phyloP scores from a whole-genome alignment of 23 red algal species.

The Gracilaria domingensis region DNA sequence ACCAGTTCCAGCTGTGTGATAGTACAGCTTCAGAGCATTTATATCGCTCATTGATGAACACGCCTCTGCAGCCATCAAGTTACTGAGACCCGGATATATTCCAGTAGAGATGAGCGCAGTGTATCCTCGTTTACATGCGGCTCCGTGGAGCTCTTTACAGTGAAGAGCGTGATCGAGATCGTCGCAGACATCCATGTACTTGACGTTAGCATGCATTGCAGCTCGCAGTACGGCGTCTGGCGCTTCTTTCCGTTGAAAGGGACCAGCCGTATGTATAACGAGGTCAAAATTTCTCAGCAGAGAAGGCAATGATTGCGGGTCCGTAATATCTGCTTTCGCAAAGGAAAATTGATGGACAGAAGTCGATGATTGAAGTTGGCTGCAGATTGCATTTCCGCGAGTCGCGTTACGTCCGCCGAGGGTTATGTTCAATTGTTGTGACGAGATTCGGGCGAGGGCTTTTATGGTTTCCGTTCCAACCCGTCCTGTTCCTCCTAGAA shows the following conservation, averaged over 20 bases:
- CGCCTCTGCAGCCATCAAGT: conserved; percentile 77
- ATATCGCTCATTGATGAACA: conserved; percentile 5
- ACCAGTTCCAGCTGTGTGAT: conserved; percentile 84
- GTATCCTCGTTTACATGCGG: conserved; percentile 6
- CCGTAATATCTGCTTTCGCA: conserved; percentile 37
- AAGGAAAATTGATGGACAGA: conserved; percentile 1
- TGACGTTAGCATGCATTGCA: conserved; percentile 60
- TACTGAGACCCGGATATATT: conserved; percentile 88
- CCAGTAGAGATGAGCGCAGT: conserved; percentile 76
- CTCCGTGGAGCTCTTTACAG: conserved; percentile 31
- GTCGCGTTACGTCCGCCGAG: conserved; percentile 50
- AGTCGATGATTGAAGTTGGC: background rate
- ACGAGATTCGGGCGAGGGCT: conserved; percentile 29
- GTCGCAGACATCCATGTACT: conserved; percentile 89
- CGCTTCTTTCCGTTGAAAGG: conserved; percentile 73
- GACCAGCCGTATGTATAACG: conserved; percentile 86
- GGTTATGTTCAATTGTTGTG: conserved; percentile 34
- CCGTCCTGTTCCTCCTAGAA: conserved; percentile 89
- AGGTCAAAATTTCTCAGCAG: conserved; percentile 40
- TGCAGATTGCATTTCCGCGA: background rate
- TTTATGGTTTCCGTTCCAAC: conserved; percentile 67
- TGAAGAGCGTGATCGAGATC: conserved; percentile 54
- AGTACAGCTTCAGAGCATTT: conserved; percentile 40
- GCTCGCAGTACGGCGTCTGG: conserved; percentile 60
- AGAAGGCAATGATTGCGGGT: conserved; percentile 19